Evolutionary conservation across 1,139 yeast species (phyloP).

Genomic region (Candida sp.): DNA sequence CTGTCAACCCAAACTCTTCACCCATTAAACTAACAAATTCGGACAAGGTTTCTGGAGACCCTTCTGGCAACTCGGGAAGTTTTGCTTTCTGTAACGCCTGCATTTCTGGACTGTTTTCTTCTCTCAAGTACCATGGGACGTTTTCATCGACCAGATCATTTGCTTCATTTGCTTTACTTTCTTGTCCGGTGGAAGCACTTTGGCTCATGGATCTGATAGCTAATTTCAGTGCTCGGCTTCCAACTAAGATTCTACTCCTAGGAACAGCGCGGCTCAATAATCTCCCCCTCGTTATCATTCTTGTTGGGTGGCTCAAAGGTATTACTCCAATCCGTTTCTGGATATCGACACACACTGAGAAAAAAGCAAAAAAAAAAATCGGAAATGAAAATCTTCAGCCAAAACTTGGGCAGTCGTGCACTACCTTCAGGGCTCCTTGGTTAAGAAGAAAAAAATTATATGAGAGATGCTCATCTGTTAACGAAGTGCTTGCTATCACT

Average conservation of each 20-base stretch:
- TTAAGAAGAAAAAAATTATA: neutral
- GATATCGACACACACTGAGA: neutral
- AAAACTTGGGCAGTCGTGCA: neutral
- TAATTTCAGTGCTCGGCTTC: neutral
- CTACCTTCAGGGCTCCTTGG: neutral
- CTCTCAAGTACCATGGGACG: constrained; percentile 68
- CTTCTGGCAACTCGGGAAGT: constrained; percentile 56
- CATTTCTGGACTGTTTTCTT: constrained; percentile 46
- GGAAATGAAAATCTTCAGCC: neutral
- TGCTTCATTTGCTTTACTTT: neutral
- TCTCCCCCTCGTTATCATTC: neutral
- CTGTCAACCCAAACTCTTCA: constrained; percentile 66
- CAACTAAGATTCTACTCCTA: neutral
- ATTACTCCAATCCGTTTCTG: neutral
- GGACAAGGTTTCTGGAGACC: constrained; percentile 56
- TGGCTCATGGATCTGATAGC: neutral
- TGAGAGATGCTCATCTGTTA: constrained; percentile 10
- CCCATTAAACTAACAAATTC: constrained; percentile 52
- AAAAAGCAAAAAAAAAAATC: neutral
- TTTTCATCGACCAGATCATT: constrained; percentile 14
- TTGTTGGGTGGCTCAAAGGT: neutral
- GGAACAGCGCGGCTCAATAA: neutral
- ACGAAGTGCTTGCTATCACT: neutral
- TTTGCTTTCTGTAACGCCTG: constrained; percentile 24
- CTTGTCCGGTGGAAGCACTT: neutral